Percentiles rank a stretch among this genome's conserved stretches.
phyloP scores from a whole-genome alignment of 179 eudicot species.

The Corrigiola litoralis region DNA sequence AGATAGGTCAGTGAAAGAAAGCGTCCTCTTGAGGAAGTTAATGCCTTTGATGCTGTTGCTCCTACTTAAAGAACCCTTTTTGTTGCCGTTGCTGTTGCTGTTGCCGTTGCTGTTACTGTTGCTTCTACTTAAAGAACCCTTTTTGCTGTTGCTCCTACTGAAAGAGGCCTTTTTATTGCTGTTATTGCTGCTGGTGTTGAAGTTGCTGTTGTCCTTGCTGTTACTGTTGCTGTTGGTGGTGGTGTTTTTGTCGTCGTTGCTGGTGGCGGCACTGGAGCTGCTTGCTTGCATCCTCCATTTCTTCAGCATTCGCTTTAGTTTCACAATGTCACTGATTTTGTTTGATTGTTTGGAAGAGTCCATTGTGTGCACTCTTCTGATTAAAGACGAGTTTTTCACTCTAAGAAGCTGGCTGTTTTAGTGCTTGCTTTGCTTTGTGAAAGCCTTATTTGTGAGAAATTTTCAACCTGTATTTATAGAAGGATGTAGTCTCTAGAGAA shows the following conservation, averaged over 20 bases:
- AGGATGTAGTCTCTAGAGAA: conserved; percentile 3
- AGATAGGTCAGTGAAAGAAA: conserved; percentile 42
- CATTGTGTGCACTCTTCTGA: not conserved
- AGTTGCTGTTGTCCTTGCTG: not conserved
- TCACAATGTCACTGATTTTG: conserved; percentile 60
- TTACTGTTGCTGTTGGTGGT: conserved; percentile 3
- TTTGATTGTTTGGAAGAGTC: conserved; percentile 36
- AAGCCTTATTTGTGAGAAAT: not conserved
- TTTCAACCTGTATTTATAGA: conserved; percentile 15
- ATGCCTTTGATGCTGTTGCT: conserved; percentile 35
- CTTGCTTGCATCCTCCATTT: conserved; percentile 50
- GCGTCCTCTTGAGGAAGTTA: conserved; percentile 51
- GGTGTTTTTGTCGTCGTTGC: not conserved
- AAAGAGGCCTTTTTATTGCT: not conserved
- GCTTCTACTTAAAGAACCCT: too few relatives aligned
- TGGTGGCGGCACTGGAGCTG: not conserved
- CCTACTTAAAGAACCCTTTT: conserved; percentile 19
- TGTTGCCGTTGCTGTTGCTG: not conserved
- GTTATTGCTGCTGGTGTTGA: not conserved
- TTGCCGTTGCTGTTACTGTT: conserved; percentile 1
- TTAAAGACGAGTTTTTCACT: not conserved
- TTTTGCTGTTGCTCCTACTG: not conserved
- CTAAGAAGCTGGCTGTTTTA: not conserved
- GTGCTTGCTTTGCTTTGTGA: conserved; percentile 1
- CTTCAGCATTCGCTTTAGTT: conserved; percentile 55